phyloP scores from a whole-genome alignment of 2,329 filamentous ascomycete genomes.

The Fusarium sp. region DNA sequence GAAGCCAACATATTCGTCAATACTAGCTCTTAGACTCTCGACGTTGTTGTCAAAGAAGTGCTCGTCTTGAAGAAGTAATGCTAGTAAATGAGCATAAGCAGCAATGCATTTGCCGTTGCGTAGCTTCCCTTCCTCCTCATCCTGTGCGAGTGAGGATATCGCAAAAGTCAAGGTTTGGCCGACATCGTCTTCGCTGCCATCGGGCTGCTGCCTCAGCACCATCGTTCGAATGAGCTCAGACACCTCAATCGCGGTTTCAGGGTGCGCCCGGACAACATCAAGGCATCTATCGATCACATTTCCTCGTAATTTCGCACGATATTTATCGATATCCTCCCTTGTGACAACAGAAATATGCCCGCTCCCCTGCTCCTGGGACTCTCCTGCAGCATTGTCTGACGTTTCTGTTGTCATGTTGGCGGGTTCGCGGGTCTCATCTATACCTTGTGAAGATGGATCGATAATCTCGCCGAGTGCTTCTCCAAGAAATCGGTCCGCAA shows the following conservation, averaged over 20 bases:
- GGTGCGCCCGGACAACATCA: slow-evolving; percentile 87
- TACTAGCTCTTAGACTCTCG: slow-evolving; percentile 77
- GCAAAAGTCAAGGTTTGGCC: slow-evolving; percentile 85
- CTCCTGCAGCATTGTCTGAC: slow-evolving; percentile 18
- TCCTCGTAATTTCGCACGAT: slow-evolving; percentile 75
- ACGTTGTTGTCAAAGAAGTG: slow-evolving; percentile 81
- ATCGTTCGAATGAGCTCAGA: slow-evolving; percentile 85
- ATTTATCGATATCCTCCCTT: slow-evolving; percentile 80
- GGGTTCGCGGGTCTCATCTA: slow-evolving; percentile 34
- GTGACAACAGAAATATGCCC: slow-evolving; percentile 47
- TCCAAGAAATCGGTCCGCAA: slow-evolving; percentile 38
- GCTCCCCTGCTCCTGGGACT: slow-evolving; percentile 21
- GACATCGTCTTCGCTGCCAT: slow-evolving; percentile 73
- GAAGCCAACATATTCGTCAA: slow-evolving; percentile 79
- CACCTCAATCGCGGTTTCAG: slow-evolving; percentile 88
- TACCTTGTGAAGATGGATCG: slow-evolving; percentile 35
- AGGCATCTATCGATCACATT: slow-evolving; percentile 89
- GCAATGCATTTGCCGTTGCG: slow-evolving; percentile 71
- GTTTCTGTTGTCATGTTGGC: slow-evolving; percentile 37
- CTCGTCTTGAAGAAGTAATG: slow-evolving; percentile 84
- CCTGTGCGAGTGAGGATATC: slow-evolving; percentile 72
- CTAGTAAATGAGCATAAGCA: slow-evolving; percentile 91
- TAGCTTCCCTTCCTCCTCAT: slow-evolving; percentile 73
- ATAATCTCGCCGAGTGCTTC: slow-evolving; percentile 46
- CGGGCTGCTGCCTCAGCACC: slow-evolving; percentile 65